These are phyloP conservation scores for Bipolaris zeicola DNA, from an alignment of 2,329 filamentous ascomycete species.

Conservation along the genomic window DNA sequence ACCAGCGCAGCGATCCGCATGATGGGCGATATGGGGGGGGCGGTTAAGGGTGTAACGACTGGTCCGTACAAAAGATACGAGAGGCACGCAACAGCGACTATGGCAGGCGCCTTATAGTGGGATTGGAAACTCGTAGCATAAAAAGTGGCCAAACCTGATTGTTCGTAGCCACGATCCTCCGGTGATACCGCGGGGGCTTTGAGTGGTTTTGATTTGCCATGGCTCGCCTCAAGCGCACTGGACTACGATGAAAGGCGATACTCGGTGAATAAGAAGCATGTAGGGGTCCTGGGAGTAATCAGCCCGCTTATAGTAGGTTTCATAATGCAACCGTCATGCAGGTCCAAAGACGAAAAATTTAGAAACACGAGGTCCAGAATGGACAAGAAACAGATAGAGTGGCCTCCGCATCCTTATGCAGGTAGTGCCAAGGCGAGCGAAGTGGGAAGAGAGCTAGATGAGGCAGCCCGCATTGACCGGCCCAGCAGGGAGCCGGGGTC, in stretches of 20 bases:
- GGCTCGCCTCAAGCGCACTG: background rate
- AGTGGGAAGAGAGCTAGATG: background rate
- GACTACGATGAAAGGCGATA: conserved; percentile 2
- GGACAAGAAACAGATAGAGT: background rate
- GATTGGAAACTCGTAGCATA: background rate
- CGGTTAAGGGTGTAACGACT: background rate
- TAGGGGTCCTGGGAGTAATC: background rate
- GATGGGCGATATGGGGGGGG: background rate
- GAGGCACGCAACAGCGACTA: background rate
- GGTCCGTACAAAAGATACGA: background rate
- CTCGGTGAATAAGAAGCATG: background rate
- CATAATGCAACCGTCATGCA: background rate
- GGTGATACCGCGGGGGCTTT: background rate
- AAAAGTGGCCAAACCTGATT: conserved; percentile 2
- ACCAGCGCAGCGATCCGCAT: conserved; percentile 1
- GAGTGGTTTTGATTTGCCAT: background rate
- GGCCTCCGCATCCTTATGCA: background rate
- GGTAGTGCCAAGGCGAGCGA: background rate
- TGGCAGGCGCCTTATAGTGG: conserved; percentile 7
- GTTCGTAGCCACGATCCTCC: background rate
- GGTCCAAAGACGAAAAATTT: background rate
- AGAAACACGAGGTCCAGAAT: background rate
- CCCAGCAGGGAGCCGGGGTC: background rate
- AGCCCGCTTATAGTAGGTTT: background rate
- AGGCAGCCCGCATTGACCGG: background rate